Base-by-base conservation (phyloP, 805 yeast species). In the Candida glaebosa region DNA sequence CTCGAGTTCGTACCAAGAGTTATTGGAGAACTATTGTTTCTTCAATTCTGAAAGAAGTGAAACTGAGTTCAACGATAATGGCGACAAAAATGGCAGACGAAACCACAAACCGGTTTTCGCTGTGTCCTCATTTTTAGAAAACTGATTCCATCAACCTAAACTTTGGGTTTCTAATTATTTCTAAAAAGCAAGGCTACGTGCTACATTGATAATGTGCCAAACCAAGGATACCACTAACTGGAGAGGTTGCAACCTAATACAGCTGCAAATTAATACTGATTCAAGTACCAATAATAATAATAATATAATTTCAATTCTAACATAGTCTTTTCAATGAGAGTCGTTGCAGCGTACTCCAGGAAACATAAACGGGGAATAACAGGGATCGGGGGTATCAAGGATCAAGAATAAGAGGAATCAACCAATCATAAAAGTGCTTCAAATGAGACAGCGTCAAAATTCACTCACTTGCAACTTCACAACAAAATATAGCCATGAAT, bases 11-110 rank as follows among this genome's bases (percentile, higher is more conserved):
- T 81, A 81, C 51, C 73, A 75, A 47, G 78, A 79, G 43, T 58
- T 81, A 16, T 58, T 82, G 39, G 79, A 80, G 37, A 72, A 76
- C 20, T 82, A 78, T 51, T 82, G 87, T 49, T 82, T 82, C 50
- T 81, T 75, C 33, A 48, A 50, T 42, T 51, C 63, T 8, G 37
- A 59, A 3, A 49, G 50, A n/a, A 32, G 12, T 18, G 22, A 16
- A 20, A 6, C 22, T n/a, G 26, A 34, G 18, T n/a, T n/a, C 5
- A n/a, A n/a, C 5, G 19, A 24, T 4, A 24, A 22, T 14, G 37
- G 26, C 18, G 37, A 34, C 34, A 32, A 16, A 16, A n/a, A 18
- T n/a, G 18, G 10, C 17, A 33, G 38, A n/a, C 34, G 31, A 24
- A 25, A 30, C 9, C 19, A 31, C 14, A 26, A 24, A 34, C 19